Conservation (phyloP, 129 eudicot species). For the Chrysanthemum makinoi region DNA sequence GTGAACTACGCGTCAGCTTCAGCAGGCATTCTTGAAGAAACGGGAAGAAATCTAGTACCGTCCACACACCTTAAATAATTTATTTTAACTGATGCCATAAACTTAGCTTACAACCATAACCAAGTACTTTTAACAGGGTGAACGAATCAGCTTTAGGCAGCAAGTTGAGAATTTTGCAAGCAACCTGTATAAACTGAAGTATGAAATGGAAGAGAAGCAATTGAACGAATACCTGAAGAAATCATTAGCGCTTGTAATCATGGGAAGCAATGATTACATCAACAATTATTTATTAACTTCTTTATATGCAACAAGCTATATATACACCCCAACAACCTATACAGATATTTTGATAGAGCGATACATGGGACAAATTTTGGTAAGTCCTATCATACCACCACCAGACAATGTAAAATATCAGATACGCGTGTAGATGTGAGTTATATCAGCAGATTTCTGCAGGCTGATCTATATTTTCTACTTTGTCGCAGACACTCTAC, state of each 20-base stretch:
- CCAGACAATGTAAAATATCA: not conserved
- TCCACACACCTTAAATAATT: not conserved
- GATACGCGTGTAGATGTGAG: not conserved
- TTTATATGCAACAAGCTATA: constrained; percentile 40
- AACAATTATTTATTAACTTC: constrained; percentile 65
- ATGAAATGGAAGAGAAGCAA: constrained; percentile 35
- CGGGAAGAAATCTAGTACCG: constrained; percentile 58
- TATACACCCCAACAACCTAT: constrained; percentile 47
- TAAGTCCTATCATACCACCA: constrained; percentile 16
- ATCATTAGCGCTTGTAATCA: constrained; percentile 46
- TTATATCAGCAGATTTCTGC: not conserved
- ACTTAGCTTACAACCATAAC: not conserved
- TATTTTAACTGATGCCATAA: not conserved
- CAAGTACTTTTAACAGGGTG: constrained; percentile 47
- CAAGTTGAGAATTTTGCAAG: constrained; percentile 73
- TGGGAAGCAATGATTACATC: constrained; percentile 85
- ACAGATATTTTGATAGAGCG: constrained; percentile 54
- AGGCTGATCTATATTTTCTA: constrained; percentile 13
- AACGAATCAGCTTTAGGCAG: constrained; percentile 50
- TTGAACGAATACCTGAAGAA: constrained; percentile 36
- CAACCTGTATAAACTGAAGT: constrained; percentile 39
- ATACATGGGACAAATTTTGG: constrained; percentile 52
- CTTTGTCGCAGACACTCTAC: constrained; percentile 51
- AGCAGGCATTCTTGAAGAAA: constrained; percentile 71
- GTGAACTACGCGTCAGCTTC: constrained; percentile 77